These are phyloP conservation scores for Simmondsia chinensis DNA, from an alignment of 148 eudicot genomes.

Conservation along the genomic window DNA sequence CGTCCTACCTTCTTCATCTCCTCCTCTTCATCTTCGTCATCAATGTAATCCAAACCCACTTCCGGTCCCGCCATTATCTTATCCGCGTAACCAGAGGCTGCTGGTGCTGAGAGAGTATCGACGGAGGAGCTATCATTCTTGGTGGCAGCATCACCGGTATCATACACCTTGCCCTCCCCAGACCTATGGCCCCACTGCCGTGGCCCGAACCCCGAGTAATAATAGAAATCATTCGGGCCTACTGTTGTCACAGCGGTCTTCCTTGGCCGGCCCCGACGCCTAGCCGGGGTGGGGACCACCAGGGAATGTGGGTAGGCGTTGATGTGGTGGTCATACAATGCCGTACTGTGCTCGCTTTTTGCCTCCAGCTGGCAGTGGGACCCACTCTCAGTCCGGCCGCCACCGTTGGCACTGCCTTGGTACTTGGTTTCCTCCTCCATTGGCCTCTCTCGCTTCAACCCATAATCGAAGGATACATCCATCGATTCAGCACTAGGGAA, in stretches of 20 bases:
- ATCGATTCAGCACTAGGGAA: conserved; percentile 15
- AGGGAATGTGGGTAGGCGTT: not conserved
- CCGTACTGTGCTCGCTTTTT: conserved; percentile 6
- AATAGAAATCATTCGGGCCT: conserved; percentile 42
- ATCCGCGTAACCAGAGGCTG: not conserved
- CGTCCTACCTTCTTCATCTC: not conserved
- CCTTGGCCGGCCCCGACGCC: conserved; percentile 28
- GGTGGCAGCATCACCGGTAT: too few species aligned
- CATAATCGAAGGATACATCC: conserved; percentile 22
- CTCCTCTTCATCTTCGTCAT: conserved; percentile 13
- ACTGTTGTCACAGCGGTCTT: not conserved
- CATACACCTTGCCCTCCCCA: too few species aligned
- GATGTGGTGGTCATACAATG: conserved; percentile 14
- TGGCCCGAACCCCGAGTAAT: conserved; percentile 75
- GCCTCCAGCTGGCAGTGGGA: conserved; percentile 5
- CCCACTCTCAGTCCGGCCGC: not conserved
- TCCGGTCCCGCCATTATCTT: not conserved
- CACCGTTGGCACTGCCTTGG: too few species aligned
- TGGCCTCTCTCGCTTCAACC: not conserved
- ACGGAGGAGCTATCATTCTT: too few species aligned
- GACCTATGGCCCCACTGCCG: too few species aligned
- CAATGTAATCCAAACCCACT: conserved; percentile 10
- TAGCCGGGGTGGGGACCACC: not conserved
- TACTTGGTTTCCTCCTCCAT: not conserved
- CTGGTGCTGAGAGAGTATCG: too few species aligned